Percentiles rank a stretch among this genome's conserved stretches.
Evolutionary conservation across 1,139 yeast genomes (phyloP).

Genomic region (Yamadazyma triangularis): DNA sequence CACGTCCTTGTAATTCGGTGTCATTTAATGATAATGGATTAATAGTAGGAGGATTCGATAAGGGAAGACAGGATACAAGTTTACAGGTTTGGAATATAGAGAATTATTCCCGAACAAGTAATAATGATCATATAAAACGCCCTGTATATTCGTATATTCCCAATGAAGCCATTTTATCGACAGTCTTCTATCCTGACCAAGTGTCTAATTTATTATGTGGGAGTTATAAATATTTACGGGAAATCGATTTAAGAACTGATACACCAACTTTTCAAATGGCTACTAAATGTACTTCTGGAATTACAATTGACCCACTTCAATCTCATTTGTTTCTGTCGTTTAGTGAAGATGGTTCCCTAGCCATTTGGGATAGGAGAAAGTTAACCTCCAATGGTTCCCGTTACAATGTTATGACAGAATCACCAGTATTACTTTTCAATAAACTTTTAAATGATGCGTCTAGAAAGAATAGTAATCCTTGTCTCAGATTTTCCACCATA

Average conservation of each 20-base stretch:
- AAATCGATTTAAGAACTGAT: constrained; percentile 69
- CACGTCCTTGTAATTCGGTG: constrained; percentile 71
- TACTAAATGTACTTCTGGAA: constrained; percentile 66
- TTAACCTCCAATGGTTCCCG: constrained; percentile 26
- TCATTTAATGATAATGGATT: constrained; percentile 64
- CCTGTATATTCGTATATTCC: constrained; percentile 63
- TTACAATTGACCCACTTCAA: constrained; percentile 63
- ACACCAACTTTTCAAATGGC: constrained; percentile 72
- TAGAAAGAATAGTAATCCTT: constrained; percentile 56
- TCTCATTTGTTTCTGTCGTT: constrained; percentile 65
- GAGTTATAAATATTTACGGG: constrained; percentile 72
- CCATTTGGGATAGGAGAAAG: constrained; percentile 84
- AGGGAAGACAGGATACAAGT: constrained; percentile 73
- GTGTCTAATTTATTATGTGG: constrained; percentile 63
- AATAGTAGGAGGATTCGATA: constrained; percentile 77
- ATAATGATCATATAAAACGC: constrained; percentile 42
- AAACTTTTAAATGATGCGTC: constrained; percentile 60
- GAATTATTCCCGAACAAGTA: constrained; percentile 41
- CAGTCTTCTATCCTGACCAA: constrained; percentile 61
- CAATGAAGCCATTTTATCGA: constrained; percentile 70
- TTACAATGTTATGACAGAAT: constrained; percentile 28
- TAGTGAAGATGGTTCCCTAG: constrained; percentile 80
- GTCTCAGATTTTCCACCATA: constrained; percentile 67
- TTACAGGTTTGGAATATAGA: constrained; percentile 80
- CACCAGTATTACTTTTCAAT: constrained; percentile 64